phyloP scores from a whole-genome alignment of 2,329 filamentous ascomycete species.

The Ceratocystis papillata region DNA sequence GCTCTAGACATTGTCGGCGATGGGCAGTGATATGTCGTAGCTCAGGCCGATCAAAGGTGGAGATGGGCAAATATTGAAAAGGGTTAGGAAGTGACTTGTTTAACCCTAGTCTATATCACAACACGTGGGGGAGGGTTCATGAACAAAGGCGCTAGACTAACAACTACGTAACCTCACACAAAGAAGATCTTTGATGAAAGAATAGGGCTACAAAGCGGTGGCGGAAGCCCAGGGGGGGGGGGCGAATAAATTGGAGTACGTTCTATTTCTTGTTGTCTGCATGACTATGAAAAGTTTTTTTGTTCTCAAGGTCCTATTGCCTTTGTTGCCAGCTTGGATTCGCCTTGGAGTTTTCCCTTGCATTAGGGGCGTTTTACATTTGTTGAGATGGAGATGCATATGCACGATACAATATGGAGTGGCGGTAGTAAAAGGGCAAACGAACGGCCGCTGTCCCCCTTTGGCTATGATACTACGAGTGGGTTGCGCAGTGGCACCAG shows the following conservation, averaged over 20 bases:
- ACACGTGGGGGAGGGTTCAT: background rate
- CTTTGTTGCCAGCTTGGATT: background rate
- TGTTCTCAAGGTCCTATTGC: background rate
- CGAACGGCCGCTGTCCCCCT: background rate
- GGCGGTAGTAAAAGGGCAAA: background rate
- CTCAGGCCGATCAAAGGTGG: too few relatives aligned
- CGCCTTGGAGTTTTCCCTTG: background rate
- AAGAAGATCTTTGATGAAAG: background rate
- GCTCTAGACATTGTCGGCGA: too few relatives aligned
- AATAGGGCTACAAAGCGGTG: background rate
- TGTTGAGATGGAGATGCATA: conserved; percentile 10
- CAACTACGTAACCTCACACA: background rate
- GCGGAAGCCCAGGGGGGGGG: background rate
- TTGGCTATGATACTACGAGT: too few relatives aligned
- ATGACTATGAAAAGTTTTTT: conserved; percentile 1
- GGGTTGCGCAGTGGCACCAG: background rate
- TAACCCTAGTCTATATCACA: background rate
- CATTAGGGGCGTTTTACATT: conserved; percentile 6
- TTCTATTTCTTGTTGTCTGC: background rate
- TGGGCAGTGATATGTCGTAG: too few relatives aligned
- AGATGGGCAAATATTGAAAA: background rate
- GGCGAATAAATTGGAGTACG: background rate
- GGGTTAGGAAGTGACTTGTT: background rate
- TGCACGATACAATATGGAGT: background rate
- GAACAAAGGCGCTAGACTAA: background rate